Evolutionary conservation across 2,329 filamentous ascomycete species (phyloP), one percentile per base, ranked within the genome.

Genomic region (Diplodia seriata): DNA sequence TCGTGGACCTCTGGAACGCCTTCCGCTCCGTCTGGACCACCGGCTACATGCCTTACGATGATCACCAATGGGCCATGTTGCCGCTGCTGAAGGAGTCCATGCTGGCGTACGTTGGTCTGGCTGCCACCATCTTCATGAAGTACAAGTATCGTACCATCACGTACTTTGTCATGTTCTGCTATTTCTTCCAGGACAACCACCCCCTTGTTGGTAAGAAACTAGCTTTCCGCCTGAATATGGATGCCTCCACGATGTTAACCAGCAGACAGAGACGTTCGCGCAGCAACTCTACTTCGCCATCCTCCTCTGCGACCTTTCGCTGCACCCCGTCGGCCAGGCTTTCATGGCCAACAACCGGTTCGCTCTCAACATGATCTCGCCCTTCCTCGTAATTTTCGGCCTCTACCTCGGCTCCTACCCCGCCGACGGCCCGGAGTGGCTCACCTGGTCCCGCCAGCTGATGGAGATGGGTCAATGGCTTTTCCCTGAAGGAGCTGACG

Each of bases 11-110:
- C 43, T 80, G 83, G 66, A 72, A 73, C 68, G 81, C 81, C 69
- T 83, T 84, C 70, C 76, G 84, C 29, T 78, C 75, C 11, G 82
- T 81, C 12, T 86, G 85, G 85, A 84, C 83, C 14, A 82, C 79
- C 64, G 81, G 80, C 1, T 82, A 81, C 71, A 85, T 84, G 75
- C 77, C 81, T 9, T 85, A 84, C 66, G 85, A 86, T 71, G 80
- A 85, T 67, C 84, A 86, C 69, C 85, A 86, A 71, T 86, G 85
- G 85, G 83, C 84, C 3, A 79, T 86, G 72, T 74, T 84, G 33
- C 83, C 82, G 14, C 74, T 86, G 57, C 73, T 86, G 5, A 76
- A 82, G 68, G 82, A 82, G 12, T 83, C 83, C 0, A 85, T 86
- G 78, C 77, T 83, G 70, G 81, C 85, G 43, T 86, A 84, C 70